phyloP scores from a whole-genome alignment of 345 rosid genomes.

The Murraya paniculata region DNA sequence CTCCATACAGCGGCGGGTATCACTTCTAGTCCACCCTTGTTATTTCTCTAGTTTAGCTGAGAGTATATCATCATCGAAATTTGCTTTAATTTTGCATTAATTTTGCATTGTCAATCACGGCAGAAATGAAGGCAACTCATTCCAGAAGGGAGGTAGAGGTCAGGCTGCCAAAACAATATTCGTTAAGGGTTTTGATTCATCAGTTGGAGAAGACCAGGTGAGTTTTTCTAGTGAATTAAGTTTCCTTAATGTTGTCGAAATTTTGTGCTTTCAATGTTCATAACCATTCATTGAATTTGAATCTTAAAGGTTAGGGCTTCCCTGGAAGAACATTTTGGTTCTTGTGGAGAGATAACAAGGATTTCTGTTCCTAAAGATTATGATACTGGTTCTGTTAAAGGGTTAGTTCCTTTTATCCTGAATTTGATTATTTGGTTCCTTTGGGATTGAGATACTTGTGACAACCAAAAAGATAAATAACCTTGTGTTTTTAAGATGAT shows the following conservation, averaged over 20 bases:
- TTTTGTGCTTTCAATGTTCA: background rate
- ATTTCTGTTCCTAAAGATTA: slow-evolving; percentile 62
- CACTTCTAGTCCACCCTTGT: background rate
- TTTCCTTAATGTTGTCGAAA: background rate
- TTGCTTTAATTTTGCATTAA: too few species aligned
- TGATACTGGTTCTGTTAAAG: slow-evolving; percentile 63
- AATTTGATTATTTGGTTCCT: background rate
- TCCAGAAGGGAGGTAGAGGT: slow-evolving; percentile 48
- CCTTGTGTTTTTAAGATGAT: background rate
- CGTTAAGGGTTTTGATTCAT: slow-evolving; percentile 61
- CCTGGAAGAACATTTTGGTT: slow-evolving; percentile 56
- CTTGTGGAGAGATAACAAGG: slow-evolving; percentile 69
- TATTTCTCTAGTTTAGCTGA: background rate
- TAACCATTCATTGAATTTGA: background rate
- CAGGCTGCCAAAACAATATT: slow-evolving; percentile 34
- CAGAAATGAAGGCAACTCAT: slow-evolving; percentile 51
- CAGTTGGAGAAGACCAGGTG: slow-evolving; percentile 56
- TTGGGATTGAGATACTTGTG: background rate
- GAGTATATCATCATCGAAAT: too few species aligned
- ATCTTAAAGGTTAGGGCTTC: slow-evolving; percentile 45
- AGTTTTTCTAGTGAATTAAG: background rate
- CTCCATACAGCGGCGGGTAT: slow-evolving; percentile 79
- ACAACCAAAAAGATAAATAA: background rate
- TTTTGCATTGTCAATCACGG: background rate
- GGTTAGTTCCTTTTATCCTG: slow-evolving; percentile 42